Base-by-base conservation (phyloP, 352 stramenopile species). In the Pythium sp. region DNA sequence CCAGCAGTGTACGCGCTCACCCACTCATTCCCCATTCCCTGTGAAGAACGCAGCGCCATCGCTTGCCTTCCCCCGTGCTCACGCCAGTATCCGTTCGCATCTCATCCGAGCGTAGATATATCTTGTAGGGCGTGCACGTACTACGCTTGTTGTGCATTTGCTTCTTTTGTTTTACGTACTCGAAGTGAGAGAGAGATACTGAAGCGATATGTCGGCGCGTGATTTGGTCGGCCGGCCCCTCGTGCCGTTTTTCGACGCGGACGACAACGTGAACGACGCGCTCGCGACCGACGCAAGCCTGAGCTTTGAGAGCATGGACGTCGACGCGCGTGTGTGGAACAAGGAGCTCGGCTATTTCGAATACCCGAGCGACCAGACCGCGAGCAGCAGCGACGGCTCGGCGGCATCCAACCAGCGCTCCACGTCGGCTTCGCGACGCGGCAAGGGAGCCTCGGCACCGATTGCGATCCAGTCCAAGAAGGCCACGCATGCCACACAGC, bases 311-410 rank as follows among this genome's bases (percentile, higher is more conserved):
- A 70, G 80, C 24, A 79, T 93, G 49, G 84, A 94, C 58, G 75
- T 94, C 28, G 86, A 94, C 59, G 86, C 86, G n/a, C 86, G 86
- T 22, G 86, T 94, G 3, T 94, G 86, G 86, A 86, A 94, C 72
- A 87, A 87, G 61, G 75, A 89, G 26, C 80, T 92, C 24, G 86
- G 86, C 30, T 94, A 94, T 65, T 94, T 94, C 58, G 86, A 91
- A 71, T 94, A 94, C 72, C 86, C 86, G 15, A 81, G 65, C 7
- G 81, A 86, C 34, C 63, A 82, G 63, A 58, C 71, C 14, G 43
- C 58, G 38, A 60, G 47, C 65, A 65, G 63, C 53, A 57, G 38
- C 22, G 36, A 53, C 41, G 34, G 26, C 34, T 59, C 62, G 2
- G 53, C 53, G 26, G 53, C 53, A 14, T 66, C 51, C 18, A 68